These are phyloP conservation scores for Zoysia matrella DNA, from an alignment of 202 grass and related monocot genomes.

Conservation along the genomic window DNA sequence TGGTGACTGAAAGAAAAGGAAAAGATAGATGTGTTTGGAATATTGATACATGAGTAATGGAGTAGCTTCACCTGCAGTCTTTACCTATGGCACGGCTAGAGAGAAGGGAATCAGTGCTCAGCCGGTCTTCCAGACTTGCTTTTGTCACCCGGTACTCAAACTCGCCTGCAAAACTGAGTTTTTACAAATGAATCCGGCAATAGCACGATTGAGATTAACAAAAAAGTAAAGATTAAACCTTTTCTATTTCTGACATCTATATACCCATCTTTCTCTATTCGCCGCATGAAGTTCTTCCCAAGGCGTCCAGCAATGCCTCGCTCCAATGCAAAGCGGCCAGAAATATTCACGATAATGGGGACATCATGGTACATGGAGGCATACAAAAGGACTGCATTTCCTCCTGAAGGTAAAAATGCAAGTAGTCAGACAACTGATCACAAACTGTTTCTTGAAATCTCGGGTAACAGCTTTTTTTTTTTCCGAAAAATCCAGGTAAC, in stretches of 20 bases:
- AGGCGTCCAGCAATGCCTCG: constrained; percentile 74
- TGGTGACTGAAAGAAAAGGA: not conserved
- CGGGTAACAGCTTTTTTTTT: no score
- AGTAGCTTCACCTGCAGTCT: constrained; percentile 66
- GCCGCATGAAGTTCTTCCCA: constrained; percentile 79
- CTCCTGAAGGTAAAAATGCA: constrained; percentile 51
- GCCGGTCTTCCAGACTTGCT: constrained; percentile 68
- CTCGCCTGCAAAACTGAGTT: constrained; percentile 47
- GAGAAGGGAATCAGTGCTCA: constrained; percentile 74
- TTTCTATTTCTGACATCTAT: constrained; percentile 86
- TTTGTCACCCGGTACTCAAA: constrained; percentile 61
- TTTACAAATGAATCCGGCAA: not conserved
- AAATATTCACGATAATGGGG: constrained; percentile 68
- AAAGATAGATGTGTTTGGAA: not conserved
- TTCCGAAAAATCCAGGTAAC: no score
- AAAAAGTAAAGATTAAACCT: constrained; percentile 49
- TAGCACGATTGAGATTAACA: not conserved
- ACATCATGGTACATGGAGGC: constrained; percentile 76
- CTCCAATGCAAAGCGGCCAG: constrained; percentile 77
- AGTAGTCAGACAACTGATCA: not conserved
- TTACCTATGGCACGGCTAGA: constrained; percentile 70
- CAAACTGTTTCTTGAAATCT: not conserved
- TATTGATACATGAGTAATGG: not conserved
- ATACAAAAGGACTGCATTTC: constrained; percentile 84
- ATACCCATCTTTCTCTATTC: constrained; percentile 73